These are phyloP conservation scores for Fraxinus excelsior DNA, from an alignment of 257 asterid genomes.

Conservation along the genomic window DNA sequence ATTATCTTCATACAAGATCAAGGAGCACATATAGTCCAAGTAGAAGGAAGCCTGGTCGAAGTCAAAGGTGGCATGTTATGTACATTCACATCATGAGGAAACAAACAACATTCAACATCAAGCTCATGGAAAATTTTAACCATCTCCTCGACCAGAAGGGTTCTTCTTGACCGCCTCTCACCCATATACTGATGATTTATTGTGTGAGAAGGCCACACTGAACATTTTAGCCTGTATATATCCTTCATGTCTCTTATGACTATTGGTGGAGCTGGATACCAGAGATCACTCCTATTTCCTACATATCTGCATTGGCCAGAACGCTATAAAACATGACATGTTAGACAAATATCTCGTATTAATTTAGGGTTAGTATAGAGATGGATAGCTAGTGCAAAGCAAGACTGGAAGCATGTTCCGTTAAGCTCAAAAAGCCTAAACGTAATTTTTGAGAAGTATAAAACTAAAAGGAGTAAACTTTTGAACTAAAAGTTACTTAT, in stretches of 20 bases:
- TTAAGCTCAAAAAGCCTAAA: too few relatives aligned
- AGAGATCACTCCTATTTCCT: conserved; percentile 65
- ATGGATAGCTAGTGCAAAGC: background rate
- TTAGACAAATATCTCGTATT: background rate
- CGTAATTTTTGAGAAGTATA: too few relatives aligned
- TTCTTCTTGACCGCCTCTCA: conserved; percentile 77
- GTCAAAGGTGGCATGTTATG: conserved; percentile 66
- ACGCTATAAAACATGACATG: background rate
- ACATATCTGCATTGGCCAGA: conserved; percentile 48
- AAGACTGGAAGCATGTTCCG: background rate
- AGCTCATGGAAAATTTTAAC: conserved; percentile 70
- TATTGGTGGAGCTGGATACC: conserved; percentile 57
- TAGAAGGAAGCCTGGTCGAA: conserved; percentile 68
- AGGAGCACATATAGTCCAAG: conserved; percentile 52
- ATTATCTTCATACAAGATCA: conserved; percentile 15
- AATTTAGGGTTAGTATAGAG: background rate
- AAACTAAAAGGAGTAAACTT: too few relatives aligned
- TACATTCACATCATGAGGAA: conserved; percentile 70
- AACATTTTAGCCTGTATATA: conserved; percentile 64
- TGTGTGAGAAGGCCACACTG: conserved; percentile 72
- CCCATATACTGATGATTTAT: conserved; percentile 94
- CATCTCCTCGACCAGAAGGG: conserved; percentile 79
- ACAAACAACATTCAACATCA: conserved; percentile 75
- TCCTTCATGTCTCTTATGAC: too few relatives aligned
- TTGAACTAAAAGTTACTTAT: too few relatives aligned